Conservation (phyloP, 441 rosid species). For the Sinapis alba region DNA sequence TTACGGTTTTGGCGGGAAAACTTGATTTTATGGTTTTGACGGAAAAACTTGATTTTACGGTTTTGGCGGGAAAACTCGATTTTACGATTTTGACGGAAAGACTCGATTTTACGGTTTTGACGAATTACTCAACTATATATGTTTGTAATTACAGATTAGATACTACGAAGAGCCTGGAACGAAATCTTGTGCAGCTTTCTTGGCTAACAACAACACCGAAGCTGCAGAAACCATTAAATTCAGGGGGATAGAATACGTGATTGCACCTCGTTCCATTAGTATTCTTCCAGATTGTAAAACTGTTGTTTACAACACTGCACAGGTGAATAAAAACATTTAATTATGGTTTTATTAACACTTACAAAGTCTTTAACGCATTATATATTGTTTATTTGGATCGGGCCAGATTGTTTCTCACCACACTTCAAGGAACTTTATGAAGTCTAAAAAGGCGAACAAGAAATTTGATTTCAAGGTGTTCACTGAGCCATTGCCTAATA, state of each 20-base stretch:
- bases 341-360: background rate
- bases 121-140: too few relatives aligned
- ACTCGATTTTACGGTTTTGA: too few relatives aligned
- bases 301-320: constrained; percentile 80
- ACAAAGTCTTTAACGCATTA: background rate
- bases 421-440: constrained; percentile 61
- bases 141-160: constrained; percentile 44
- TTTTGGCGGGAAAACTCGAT: too few relatives aligned
- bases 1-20: too few relatives aligned
- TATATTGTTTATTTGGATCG: constrained; percentile 21
- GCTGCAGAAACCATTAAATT: constrained; percentile 64
- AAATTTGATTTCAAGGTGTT: constrained; percentile 58
- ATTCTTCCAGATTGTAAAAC: constrained; percentile 89
- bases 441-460: constrained; percentile 56
- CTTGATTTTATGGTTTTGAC: too few relatives aligned
- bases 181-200: constrained; percentile 72
- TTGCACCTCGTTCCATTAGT: constrained; percentile 92
- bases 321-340: constrained; percentile 16
- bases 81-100: too few relatives aligned
- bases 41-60: too few relatives aligned
- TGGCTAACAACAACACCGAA: constrained; percentile 60
- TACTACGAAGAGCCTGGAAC: constrained; percentile 40
- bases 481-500: constrained; percentile 47
- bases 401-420: constrained; percentile 74
- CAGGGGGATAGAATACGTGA: constrained; percentile 61